Evolutionary conservation across 805 yeast genomes (phyloP), one percentile per base, ranked within the genome.

Genomic region (Wickerhamiella occidentalis): DNA sequence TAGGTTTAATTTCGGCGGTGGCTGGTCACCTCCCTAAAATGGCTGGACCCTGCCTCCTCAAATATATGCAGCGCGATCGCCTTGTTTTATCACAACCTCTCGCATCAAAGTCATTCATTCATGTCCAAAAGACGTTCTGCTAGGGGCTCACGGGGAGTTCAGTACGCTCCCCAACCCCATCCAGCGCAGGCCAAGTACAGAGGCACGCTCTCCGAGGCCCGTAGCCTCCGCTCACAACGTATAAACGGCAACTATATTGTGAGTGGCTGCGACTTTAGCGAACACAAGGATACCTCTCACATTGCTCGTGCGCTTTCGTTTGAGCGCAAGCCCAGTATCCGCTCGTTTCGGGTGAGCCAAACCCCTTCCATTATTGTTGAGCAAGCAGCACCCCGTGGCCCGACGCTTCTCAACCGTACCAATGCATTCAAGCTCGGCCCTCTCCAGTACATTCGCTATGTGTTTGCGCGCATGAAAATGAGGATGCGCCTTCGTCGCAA

Each of bases 401-500:
- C 41, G 19, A 18, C 53, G 1, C 19, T 26, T 5, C 49, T 55
- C 3, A 47, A 45, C 7, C 52, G 58, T 9, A 40, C 48, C 13
- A 52, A 50, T 28, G 55, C 58, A 1, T 47, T 51, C 15, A 35
- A 48, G 13, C 21, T 52, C 8, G 35, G 52, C 11, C 48, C 57
- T 1, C 19, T 37, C n/a, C 48, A 41, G 25, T 41, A 37, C 23
- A 17, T 49, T 15, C 18, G 38, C 6, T 13, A 35, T 22, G 18
- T 44, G 8, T 36, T 22, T 17, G 33, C 33, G 25, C 22, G 40
- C n/a, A 25, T 49, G 28, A 18, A 30, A 18, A 42, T 43, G 41
- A 25, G 51, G 15, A 28, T 37, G 42, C 42, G 48, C 13, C 36
- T 37, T 12, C 38, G 51, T 6, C 23, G 45, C 15, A 19, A 29